Evolutionary conservation across 495 filamentous ascomycete genomes (phyloP).

Genomic region (Penicillium desertorum): DNA sequence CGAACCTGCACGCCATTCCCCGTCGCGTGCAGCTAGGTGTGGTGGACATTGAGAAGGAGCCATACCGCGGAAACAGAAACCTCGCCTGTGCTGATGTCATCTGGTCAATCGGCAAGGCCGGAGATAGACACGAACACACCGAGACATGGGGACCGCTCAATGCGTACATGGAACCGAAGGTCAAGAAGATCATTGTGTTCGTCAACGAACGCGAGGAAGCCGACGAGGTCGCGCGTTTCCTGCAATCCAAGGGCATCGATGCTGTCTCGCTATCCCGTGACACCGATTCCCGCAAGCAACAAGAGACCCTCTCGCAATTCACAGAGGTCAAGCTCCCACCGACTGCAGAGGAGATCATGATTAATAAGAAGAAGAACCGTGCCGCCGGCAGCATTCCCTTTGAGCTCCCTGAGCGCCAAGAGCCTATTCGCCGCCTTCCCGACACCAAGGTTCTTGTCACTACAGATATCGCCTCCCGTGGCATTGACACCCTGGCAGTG

Average conservation of each 20-base stretch:
- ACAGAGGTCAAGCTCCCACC: constrained; percentile 56
- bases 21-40: constrained; percentile 92
- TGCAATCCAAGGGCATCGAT: constrained; percentile 81
- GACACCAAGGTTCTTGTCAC: constrained; percentile 90
- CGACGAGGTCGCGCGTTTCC: constrained; percentile 73
- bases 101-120: constrained; percentile 86
- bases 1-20: constrained; percentile 93
- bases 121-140: constrained; percentile 34
- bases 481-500: constrained; percentile 92
- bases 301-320: constrained; percentile 73
- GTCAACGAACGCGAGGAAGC: constrained; percentile 96
- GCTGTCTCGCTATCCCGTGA: constrained; percentile 81
- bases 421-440: constrained; percentile 41
- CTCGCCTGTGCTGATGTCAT: constrained; percentile 93
- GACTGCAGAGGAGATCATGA: constrained; percentile 41
- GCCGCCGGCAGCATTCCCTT: constrained; percentile 38
- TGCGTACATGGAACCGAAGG: constrained; percentile 47
- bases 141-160: constrained; percentile 35
- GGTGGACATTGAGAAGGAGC: constrained; percentile 83
- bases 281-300: constrained; percentile 66
- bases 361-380: constrained; percentile 35
- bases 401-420: constrained; percentile 21
- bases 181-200: constrained; percentile 90
- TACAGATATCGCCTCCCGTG: constrained; percentile 87
- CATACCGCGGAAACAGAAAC: constrained; percentile 85